Evolutionary conservation across 306 rosid species (phyloP), one percentile per base, ranked within the genome.

Genomic region (Cyclanthera cordifolia): DNA sequence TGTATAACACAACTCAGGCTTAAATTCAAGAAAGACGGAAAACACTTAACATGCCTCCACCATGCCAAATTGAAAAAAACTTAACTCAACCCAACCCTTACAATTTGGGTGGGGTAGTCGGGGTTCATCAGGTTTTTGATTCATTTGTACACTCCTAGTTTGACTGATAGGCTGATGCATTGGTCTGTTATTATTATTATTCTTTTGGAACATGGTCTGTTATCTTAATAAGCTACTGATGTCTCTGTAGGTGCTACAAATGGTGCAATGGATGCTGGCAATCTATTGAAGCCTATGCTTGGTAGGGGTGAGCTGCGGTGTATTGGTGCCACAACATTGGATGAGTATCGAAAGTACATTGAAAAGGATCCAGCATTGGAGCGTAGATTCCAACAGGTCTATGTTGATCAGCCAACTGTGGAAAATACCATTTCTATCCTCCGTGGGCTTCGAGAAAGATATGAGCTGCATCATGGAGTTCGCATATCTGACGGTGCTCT

Each of bases 241-340:
- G 55, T 67, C 57, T 59, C 69, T 69, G 77, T 41, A 93, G 99
- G 99, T 81, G 99, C 99, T 72, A 90, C 95, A 9, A 90, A 82
- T 73, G 99, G 99, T 75, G 96, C 99, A 45, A 85, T 93, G 99
- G 99, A 93, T 78, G 99, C 99, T 58, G 99, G 99, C 53, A 93
- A 93, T 77, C 96, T 93, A 63, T 86, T 93, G 76, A 93, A 93
- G 84, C 99, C 99, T 56, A 93, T 93, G 99, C 99, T 93, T 78
- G 99, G 99, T 68, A 88, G 99, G 49, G 99, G 99, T 41, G 99
- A 93, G 79, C 74, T 93, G 73, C 87, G 96, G 71, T 93, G 99
- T 70, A 93, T 93, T 11, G 99, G 99, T 64, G 99, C 99, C 58
- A 93, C 99, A 53, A 93, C 99, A 12, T 77, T 93, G 73, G 96